Evolutionary conservation across 2,329 filamentous ascomycete species (phyloP).

Genomic region (Sporothrix humicola): DNA sequence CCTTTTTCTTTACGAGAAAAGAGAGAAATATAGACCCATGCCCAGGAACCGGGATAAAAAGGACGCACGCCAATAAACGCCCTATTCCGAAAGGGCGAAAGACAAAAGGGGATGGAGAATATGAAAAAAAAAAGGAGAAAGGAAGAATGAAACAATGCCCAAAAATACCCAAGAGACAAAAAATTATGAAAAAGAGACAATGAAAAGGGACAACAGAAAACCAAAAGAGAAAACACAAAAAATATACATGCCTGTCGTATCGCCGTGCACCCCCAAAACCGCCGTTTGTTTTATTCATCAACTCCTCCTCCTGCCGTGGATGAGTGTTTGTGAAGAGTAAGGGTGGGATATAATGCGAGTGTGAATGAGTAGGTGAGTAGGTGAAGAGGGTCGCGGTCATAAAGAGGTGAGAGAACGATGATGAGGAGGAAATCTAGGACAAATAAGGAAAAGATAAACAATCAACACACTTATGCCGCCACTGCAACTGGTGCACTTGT

Average conservation of each 20-base stretch:
- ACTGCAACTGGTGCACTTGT: conserved; percentile 9
- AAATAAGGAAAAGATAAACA: too few species aligned
- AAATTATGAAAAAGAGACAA: not conserved
- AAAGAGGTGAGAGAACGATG: not conserved
- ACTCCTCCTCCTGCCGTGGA: not conserved
- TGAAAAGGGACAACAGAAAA: not conserved
- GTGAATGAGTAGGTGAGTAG: not conserved
- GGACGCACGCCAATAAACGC: conserved; percentile 22
- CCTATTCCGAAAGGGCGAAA: not conserved
- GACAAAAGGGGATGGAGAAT: not conserved
- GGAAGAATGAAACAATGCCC: conserved; percentile 1
- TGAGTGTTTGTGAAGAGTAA: conserved; percentile 2
- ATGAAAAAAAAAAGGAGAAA: not conserved
- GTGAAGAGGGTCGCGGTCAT: not conserved
- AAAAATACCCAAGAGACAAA: conserved; percentile 12
- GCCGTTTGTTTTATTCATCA: conserved; percentile 14
- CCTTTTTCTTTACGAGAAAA: not conserved
- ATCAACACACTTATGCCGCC: not conserved
- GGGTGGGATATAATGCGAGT: conserved; percentile 23
- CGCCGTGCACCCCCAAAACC: conserved; percentile 10
- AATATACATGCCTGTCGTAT: conserved; percentile 29
- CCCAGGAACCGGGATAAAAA: conserved; percentile 12
- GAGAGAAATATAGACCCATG: conserved; percentile 12
- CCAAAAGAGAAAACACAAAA: not conserved
- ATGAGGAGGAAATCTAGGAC: not conserved